Evolutionary conservation across 352 stramenopile genomes (phyloP).

Genomic region (Globisporangium cylindrosporum): DNA sequence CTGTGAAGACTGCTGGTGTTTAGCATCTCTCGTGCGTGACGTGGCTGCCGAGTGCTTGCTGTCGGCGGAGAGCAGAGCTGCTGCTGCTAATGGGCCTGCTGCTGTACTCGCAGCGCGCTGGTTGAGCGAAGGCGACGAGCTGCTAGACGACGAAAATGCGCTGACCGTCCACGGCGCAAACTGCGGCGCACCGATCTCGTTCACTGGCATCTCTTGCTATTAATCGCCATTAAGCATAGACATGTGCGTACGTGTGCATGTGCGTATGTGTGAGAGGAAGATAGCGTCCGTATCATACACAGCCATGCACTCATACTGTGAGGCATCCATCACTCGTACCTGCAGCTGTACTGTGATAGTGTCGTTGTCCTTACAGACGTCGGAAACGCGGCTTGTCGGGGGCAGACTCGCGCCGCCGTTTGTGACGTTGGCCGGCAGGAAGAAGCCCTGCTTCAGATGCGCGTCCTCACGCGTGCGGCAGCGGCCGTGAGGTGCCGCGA

Average conservation of each 20-base stretch:
- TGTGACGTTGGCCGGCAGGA: conserved; percentile 56
- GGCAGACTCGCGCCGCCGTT: conserved; percentile 47
- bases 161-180: conserved; percentile 54
- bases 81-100: background rate
- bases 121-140: background rate
- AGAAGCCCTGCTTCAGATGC: conserved; percentile 78
- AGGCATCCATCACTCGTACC: conserved; percentile 23
- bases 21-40: background rate
- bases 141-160: conserved; percentile 46
- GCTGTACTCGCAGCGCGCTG: background rate
- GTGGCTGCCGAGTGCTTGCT: background rate
- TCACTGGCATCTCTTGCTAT: conserved; percentile 77
- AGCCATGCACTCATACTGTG: background rate
- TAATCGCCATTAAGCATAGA: background rate
- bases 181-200: conserved; percentile 77
- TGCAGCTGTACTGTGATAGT: conserved; percentile 59
- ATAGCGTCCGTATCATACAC: background rate
- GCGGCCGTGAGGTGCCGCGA: conserved; percentile 59
- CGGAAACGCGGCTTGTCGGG: conserved; percentile 51
- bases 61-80: background rate
- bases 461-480: conserved; percentile 72
- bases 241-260: too few relatives aligned
- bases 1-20: background rate
- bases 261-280: too few relatives aligned
- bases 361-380: conserved; percentile 76